Base-by-base conservation (phyloP, 164 flowering plant genomes). In the Dillenia suffruticosa region DNA sequence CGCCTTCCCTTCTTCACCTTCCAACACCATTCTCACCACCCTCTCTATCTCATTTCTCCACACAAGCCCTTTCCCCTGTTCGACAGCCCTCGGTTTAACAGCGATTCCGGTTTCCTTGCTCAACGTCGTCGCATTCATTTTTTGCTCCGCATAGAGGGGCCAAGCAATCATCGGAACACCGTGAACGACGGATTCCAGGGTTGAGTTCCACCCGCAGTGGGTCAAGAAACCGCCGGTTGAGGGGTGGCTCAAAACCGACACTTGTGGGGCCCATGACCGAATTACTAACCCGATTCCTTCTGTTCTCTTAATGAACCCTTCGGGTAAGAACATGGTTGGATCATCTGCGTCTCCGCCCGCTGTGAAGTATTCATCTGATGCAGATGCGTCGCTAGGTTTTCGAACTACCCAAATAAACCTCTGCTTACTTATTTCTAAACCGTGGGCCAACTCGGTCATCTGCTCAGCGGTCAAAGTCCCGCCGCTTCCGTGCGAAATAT, bases 121-220 rank as follows among this genome's bases (percentile, higher is more conserved):
- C 58, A 81, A 51, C 74, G 70, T 12, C 9, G 78, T 12, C 8
- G 92, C 85, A 43, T 86, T 86, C 79, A 79, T 70, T 54, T 55
- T 74, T 47, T 84, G 87, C 61, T 86, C 91, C 0, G 85, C 85
- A 11, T 70, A 86, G 1, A 83, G 67, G 8, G 88, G 88, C 88
- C 86, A 80, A 4, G 82, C 77, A 9, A 83, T 71, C 70, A 86
- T 67, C 8, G 85, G 82, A 17, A 82, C 82, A 0, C 87, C 85
- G 26, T 70, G 47, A 2, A 44, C 44, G 0, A 84, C 32, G 62
- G 80, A 69, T 70, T 86, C 88, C 48, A 83, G 13, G 1, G 66
- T 57, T 3, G 88, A 81, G 59, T 85, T 85, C 85, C 85, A 81
- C 10, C 86, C 90, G 17, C 87, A 78, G 66, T 85, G 91, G 0